phyloP scores from a whole-genome alignment of 1,284 basidiomycete species.

The Sparassis latifolia region DNA sequence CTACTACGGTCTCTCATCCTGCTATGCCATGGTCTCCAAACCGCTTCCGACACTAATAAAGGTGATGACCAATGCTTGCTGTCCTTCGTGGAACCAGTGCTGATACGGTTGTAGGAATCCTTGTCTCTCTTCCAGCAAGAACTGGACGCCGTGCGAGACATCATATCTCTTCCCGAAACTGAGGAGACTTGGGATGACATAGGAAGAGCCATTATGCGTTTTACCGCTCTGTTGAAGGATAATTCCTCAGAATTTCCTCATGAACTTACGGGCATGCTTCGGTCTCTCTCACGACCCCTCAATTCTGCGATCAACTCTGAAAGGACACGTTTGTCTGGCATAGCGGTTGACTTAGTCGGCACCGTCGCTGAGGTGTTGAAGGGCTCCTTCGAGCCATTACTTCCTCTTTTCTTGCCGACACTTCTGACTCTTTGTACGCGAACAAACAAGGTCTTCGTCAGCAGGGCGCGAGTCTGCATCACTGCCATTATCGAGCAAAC shows the following conservation, averaged over 20 bases:
- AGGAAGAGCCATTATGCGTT: slow-evolving; percentile 41
- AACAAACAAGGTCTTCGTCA: slow-evolving; percentile 77
- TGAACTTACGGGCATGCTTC: slow-evolving; percentile 50
- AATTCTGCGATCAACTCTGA: slow-evolving; percentile 66
- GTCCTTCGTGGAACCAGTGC: too few species aligned
- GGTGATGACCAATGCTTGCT: too few species aligned
- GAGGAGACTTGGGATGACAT: slow-evolving; percentile 86
- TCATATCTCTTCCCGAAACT: slow-evolving; percentile 55
- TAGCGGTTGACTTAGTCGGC: slow-evolving; percentile 60
- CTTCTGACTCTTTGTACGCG: slow-evolving; percentile 65
- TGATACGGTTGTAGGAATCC: background rate
- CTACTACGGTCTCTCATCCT: too few species aligned
- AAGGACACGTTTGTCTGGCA: slow-evolving; percentile 68
- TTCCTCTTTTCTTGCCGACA: slow-evolving; percentile 62
- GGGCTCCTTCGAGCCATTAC: slow-evolving; percentile 59
- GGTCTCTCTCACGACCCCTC: slow-evolving; percentile 50
- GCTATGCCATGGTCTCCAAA: too few species aligned
- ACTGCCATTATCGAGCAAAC: slow-evolving; percentile 60
- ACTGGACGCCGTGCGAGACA: slow-evolving; percentile 15
- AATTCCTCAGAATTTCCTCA: slow-evolving; percentile 49
- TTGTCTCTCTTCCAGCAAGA: slow-evolving; percentile 6
- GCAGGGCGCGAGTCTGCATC: slow-evolving; percentile 58
- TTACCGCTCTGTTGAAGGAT: slow-evolving; percentile 52
- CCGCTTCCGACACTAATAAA: too few species aligned
- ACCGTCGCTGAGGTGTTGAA: slow-evolving; percentile 53